A percentile compares a stretch with the other conserved stretches of the same genome.
Evolutionary conservation across 352 stramenopile species (phyloP).

Genomic region (Pythium apleroticum): DNA sequence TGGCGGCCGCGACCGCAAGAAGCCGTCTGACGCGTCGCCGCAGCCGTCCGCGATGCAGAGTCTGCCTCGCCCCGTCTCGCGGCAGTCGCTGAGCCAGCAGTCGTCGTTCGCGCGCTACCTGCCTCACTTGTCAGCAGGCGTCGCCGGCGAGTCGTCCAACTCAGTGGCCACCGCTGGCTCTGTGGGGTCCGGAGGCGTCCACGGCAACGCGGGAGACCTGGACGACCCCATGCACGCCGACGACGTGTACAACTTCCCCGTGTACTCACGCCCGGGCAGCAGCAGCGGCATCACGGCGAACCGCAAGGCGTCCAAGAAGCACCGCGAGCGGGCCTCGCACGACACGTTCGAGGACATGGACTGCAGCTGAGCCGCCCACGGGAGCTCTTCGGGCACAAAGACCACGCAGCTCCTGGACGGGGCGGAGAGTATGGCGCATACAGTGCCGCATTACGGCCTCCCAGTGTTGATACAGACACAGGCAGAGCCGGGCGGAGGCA

Average conservation of each 20-base stretch:
- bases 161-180: neutral
- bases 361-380: slow-evolving; percentile 38
- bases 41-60: neutral
- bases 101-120: slow-evolving; percentile 23
- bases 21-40: neutral
- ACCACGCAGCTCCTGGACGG: neutral
- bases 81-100: slow-evolving; percentile 25
- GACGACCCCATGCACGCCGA: slow-evolving; percentile 29
- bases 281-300: slow-evolving; percentile 12
- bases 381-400: neutral
- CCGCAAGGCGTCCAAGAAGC: slow-evolving; percentile 57
- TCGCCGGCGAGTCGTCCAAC: neutral
- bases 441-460: too few relatives aligned
- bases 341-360: slow-evolving; percentile 49
- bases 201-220: slow-evolving; percentile 3
- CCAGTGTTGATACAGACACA: neutral
- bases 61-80: slow-evolving; percentile 17
- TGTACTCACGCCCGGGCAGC: slow-evolving; percentile 38
- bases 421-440: too few relatives aligned
- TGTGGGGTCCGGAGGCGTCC: neutral
- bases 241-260: slow-evolving; percentile 59
- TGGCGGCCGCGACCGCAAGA: slow-evolving; percentile 20
- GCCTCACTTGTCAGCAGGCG: slow-evolving; percentile 19
- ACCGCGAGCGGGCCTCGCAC: slow-evolving; percentile 31
- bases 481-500: too few relatives aligned